A percentile compares a stretch with the other conserved stretches of the same genome.
Conservation (phyloP, 2,329 filamentous ascomycete species). For the Pyrenochaeta sp. region DNA sequence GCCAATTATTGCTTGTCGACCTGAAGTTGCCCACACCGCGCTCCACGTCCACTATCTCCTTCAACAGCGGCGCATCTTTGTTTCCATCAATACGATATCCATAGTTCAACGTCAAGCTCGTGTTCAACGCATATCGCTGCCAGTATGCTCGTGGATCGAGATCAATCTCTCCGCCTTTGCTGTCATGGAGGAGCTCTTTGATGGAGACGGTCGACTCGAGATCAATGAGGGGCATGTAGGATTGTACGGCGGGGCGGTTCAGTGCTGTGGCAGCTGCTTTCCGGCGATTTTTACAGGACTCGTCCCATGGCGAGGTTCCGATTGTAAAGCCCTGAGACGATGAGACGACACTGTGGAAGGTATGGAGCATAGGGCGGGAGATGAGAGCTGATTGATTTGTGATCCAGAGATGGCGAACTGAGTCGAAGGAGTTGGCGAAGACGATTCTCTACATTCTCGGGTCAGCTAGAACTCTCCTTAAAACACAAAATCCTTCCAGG, state of each 20-base stretch:
- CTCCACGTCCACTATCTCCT: slow-evolving; percentile 80
- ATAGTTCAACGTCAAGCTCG: slow-evolving; percentile 80
- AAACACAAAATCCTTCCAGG: not conserved
- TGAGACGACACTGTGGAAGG: slow-evolving; percentile 81
- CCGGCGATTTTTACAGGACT: slow-evolving; percentile 77
- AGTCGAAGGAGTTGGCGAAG: slow-evolving; percentile 80
- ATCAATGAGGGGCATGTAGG: slow-evolving; percentile 84
- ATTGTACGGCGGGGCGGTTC: slow-evolving; percentile 77
- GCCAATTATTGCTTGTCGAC: slow-evolving; percentile 83
- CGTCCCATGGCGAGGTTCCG: slow-evolving; percentile 84
- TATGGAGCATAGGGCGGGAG: slow-evolving; percentile 80
- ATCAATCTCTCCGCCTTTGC: slow-evolving; percentile 67
- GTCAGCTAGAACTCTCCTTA: slow-evolving; percentile 7
- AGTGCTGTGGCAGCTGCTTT: slow-evolving; percentile 82
- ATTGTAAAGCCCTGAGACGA: slow-evolving; percentile 82
- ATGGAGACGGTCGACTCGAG: slow-evolving; percentile 77
- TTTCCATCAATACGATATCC: slow-evolving; percentile 78
- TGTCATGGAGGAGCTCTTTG: slow-evolving; percentile 74
- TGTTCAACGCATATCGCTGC: slow-evolving; percentile 79
- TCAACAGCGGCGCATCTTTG: slow-evolving; percentile 71
- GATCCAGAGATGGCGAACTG: slow-evolving; percentile 78
- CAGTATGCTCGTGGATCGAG: slow-evolving; percentile 78
- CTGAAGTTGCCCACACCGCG: slow-evolving; percentile 78
- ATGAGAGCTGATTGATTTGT: slow-evolving; percentile 80
- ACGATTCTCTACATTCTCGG: slow-evolving; percentile 66